Evolutionary conservation across 2,329 filamentous ascomycete species (phyloP).

Genomic region (Sclerotiophoma versabilis): DNA sequence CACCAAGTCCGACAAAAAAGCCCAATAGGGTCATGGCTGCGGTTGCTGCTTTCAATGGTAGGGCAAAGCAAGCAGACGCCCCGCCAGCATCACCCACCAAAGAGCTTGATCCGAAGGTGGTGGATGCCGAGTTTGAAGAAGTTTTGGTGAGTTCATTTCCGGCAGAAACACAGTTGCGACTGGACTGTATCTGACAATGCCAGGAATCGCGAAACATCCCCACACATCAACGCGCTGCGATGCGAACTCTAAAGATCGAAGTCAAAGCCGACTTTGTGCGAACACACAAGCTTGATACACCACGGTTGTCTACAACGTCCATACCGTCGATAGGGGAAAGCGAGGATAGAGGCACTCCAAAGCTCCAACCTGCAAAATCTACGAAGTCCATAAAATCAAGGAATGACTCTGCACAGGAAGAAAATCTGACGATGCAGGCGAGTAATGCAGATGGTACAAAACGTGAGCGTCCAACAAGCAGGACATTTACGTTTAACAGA

Average conservation of each 20-base stretch:
- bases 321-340: conserved; percentile 42
- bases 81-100: conserved; percentile 42
- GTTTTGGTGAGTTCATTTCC: conserved; percentile 65
- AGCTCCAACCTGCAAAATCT: conserved; percentile 55
- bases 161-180: conserved; percentile 55
- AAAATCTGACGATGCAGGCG: conserved; percentile 31
- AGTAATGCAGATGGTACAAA: conserved; percentile 40
- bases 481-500: conserved; percentile 80
- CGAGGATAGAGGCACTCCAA: conserved; percentile 22
- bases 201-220: conserved; percentile 91
- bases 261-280: conserved; percentile 97
- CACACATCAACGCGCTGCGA: conserved; percentile 91
- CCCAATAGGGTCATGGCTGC: conserved; percentile 66
- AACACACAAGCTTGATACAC: conserved; percentile 75
- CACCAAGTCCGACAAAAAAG: conserved; percentile 47
- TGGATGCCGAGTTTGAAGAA: conserved; percentile 69
- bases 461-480: conserved; percentile 66
- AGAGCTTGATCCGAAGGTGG: conserved; percentile 58
- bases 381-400: conserved; percentile 47
- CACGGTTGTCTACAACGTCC: conserved; percentile 58
- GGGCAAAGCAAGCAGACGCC: conserved; percentile 51
- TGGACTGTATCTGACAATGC: conserved; percentile 26
- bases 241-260: conserved; percentile 84
- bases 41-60: conserved; percentile 68
- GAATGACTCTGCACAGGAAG: conserved; percentile 37